These are phyloP conservation scores for Trichoderma brevicompactum DNA, from an alignment of 2,329 filamentous ascomycete genomes.

Conservation along the genomic window DNA sequence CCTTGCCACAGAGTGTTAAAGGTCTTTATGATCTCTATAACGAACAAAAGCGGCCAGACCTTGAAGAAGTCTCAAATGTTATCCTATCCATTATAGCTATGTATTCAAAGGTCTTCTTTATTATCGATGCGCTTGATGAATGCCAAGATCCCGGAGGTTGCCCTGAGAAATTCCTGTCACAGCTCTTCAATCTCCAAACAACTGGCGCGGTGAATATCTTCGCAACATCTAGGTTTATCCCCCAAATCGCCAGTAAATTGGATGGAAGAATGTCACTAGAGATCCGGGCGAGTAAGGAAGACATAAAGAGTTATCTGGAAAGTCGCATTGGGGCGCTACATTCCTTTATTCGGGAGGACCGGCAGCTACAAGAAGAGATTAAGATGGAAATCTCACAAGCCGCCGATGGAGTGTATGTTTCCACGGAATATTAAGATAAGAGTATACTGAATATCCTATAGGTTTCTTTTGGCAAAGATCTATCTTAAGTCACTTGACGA, in stretches of 20 bases:
- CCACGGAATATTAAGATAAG: too few species aligned
- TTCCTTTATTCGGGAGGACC: too few species aligned
- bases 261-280: not conserved
- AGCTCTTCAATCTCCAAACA: not conserved
- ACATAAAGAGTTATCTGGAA: conserved; percentile 5
- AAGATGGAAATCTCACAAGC: not conserved
- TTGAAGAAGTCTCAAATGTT: not conserved
- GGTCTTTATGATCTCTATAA: not conserved
- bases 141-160: not conserved
- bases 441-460: not conserved
- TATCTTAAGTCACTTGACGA: not conserved
- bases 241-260: not conserved
- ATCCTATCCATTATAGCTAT: not conserved
- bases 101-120: not conserved
- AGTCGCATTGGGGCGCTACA: not conserved
- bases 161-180: not conserved
- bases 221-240: conserved; percentile 33
- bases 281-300: conserved; percentile 2
- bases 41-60: not conserved
- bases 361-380: too few species aligned
- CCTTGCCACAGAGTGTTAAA: not conserved
- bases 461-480: not conserved
- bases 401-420: conserved; percentile 2
- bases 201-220: not conserved
- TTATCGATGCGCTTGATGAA: conserved; percentile 23